These are phyloP conservation scores for Monascus purpureus DNA, from an alignment of 495 filamentous ascomycete species.

Conservation along the genomic window DNA sequence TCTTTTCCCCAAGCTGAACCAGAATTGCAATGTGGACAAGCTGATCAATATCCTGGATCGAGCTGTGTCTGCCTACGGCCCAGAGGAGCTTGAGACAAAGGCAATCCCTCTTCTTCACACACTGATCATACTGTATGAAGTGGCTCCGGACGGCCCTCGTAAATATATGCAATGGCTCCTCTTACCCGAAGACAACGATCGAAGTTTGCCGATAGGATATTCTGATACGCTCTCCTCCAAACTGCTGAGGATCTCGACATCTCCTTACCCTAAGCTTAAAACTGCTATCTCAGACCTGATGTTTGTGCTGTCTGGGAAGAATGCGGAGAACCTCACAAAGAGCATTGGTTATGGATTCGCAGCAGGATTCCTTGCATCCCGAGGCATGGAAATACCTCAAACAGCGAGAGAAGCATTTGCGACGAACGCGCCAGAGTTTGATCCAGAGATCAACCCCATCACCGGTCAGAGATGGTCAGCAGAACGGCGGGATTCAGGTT, in stretches of 20 bases:
- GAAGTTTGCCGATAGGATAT: slow-evolving; percentile 64
- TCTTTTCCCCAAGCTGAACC: slow-evolving; percentile 54
- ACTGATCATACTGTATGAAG: slow-evolving; percentile 55
- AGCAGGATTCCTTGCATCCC: slow-evolving; percentile 72
- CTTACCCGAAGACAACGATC: slow-evolving; percentile 66
- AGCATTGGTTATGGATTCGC: slow-evolving; percentile 90
- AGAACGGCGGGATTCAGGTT: slow-evolving; percentile 41
- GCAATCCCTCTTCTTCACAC: slow-evolving; percentile 59
- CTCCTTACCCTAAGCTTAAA: slow-evolving; percentile 55
- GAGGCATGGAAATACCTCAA: slow-evolving; percentile 62
- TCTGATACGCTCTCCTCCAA: slow-evolving; percentile 60
- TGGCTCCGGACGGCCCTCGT: slow-evolving; percentile 51
- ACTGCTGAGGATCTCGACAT: slow-evolving; percentile 68
- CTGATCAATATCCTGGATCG: slow-evolving; percentile 62
- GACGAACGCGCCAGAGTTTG: slow-evolving; percentile 20
- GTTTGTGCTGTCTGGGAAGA: slow-evolving; percentile 72
- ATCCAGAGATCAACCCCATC: slow-evolving; percentile 58
- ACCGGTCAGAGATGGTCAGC: slow-evolving; percentile 73
- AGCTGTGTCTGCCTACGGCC: slow-evolving; percentile 43
- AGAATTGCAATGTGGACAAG: slow-evolving; percentile 47
- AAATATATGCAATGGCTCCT: slow-evolving; percentile 50
- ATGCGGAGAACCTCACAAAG: slow-evolving; percentile 55
- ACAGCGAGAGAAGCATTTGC: slow-evolving; percentile 45
- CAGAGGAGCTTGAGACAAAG: slow-evolving; percentile 52
- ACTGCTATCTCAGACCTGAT: slow-evolving; percentile 65